Percentiles rank a stretch among this genome's conserved stretches.
phyloP scores from a whole-genome alignment of 2,329 filamentous ascomycete genomes.

The Xylaria sp. region DNA sequence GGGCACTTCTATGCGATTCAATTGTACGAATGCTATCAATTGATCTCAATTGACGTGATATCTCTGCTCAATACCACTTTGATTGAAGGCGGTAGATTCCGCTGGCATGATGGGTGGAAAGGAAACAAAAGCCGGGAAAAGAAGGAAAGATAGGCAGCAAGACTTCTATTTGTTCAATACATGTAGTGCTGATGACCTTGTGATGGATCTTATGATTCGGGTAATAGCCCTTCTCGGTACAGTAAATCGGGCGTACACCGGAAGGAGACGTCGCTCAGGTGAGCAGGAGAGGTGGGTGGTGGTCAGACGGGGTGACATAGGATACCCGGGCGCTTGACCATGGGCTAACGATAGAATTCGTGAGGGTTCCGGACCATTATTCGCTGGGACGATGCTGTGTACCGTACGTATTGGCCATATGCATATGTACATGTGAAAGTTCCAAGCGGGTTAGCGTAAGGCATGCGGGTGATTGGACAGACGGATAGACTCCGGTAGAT shows the following conservation, averaged over 20 bases:
- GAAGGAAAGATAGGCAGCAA: conserved; percentile 2
- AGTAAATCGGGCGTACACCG: conserved; percentile 19
- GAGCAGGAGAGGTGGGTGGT: conserved; percentile 31
- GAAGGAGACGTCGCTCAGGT: conserved; percentile 30
- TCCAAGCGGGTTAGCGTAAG: conserved; percentile 28
- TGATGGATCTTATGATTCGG: conserved; percentile 34
- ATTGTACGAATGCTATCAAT: neutral
- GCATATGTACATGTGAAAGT: neutral
- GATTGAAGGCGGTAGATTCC: conserved; percentile 19
- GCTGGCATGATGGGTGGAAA: neutral
- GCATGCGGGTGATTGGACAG: conserved; percentile 40
- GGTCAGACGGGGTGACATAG: conserved; percentile 37
- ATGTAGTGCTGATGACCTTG: conserved; percentile 30
- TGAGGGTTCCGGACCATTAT: conserved; percentile 17
- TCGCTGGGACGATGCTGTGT: neutral
- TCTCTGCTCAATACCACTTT: neutral
- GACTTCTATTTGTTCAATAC: conserved; percentile 14
- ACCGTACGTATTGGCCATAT: conserved; percentile 5
- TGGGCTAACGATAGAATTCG: conserved; percentile 31
- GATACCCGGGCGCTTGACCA: conserved; percentile 35
- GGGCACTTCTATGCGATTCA: neutral
- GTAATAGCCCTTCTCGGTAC: conserved; percentile 12
- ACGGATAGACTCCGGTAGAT: conserved; percentile 40
- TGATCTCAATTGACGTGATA: neutral
- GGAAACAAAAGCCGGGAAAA: conserved; percentile 23